Conservation (phyloP, 2,329 filamentous ascomycete species). For the Aschersonia sp. region DNA sequence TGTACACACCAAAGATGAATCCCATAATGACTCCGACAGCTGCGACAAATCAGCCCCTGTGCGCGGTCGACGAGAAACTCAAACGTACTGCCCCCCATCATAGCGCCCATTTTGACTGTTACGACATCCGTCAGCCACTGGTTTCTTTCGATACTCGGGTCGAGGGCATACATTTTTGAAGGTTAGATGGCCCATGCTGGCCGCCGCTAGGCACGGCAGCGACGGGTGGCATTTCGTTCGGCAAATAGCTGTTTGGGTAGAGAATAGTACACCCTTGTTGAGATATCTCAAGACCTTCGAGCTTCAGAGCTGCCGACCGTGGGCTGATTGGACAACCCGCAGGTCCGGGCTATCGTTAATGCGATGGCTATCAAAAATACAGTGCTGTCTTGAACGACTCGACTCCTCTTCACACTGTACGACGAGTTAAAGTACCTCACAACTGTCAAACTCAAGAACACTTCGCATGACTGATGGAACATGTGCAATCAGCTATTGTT, state of each 20-base stretch:
- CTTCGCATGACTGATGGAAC: too few species aligned
- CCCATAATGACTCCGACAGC: slow-evolving; percentile 93
- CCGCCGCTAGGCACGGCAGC: slow-evolving; percentile 21
- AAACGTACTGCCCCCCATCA: slow-evolving; percentile 93
- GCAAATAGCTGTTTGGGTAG: not conserved
- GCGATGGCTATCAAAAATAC: not conserved
- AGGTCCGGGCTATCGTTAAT: not conserved
- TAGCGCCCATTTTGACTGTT: slow-evolving; percentile 72
- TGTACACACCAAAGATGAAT: slow-evolving; percentile 75
- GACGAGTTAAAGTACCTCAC: too few species aligned
- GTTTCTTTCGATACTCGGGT: not conserved
- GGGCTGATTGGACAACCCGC: not conserved
- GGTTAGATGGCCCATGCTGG: slow-evolving; percentile 33
- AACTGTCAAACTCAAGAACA: too few species aligned
- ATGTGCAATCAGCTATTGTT: too few species aligned
- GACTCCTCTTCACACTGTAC: too few species aligned
- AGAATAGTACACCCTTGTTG: too few species aligned
- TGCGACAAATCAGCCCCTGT: slow-evolving; percentile 18
- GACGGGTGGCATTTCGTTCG: slow-evolving; percentile 23
- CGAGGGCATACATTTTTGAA: slow-evolving; percentile 36
- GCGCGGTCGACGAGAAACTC: not conserved
- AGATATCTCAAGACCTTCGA: not conserved
- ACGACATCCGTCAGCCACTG: slow-evolving; percentile 1
- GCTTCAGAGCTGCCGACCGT: not conserved
- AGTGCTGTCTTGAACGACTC: not conserved